These are phyloP conservation scores for Microbotryum lychnidis-dioicae DNA, from an alignment of 1,284 basidiomycete genomes.

Conservation along the genomic window DNA sequence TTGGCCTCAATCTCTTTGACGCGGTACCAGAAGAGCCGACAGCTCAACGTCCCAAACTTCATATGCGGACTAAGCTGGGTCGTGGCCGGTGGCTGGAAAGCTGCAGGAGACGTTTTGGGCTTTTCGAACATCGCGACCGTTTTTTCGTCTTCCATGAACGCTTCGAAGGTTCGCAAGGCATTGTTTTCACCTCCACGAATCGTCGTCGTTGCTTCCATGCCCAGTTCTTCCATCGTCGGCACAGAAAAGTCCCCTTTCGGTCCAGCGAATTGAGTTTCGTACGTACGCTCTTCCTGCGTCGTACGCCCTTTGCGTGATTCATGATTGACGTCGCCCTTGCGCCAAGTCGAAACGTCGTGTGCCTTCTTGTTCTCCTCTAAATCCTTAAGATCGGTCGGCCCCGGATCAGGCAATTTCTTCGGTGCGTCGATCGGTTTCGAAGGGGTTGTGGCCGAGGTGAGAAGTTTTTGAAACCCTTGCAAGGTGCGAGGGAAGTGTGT, in stretches of 20 bases:
- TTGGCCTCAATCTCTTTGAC: slow-evolving; percentile 39
- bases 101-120: slow-evolving; percentile 46
- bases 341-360: slow-evolving; percentile 8
- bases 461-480: slow-evolving; percentile 58
- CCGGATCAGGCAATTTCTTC: slow-evolving; percentile 30
- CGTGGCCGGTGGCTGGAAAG: slow-evolving; percentile 43
- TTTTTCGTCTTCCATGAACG: slow-evolving; percentile 41
- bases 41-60: slow-evolving; percentile 49
- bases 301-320: slow-evolving; percentile 33
- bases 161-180: slow-evolving; percentile 42
- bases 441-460: slow-evolving; percentile 43
- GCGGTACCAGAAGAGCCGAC: slow-evolving; percentile 44
- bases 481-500: slow-evolving; percentile 52
- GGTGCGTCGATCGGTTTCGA: slow-evolving; percentile 32
- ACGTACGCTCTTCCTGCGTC: slow-evolving; percentile 8
- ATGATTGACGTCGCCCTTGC: slow-evolving; percentile 37
- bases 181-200: slow-evolving; percentile 48
- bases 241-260: slow-evolving; percentile 45
- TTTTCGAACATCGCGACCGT: slow-evolving; percentile 48
- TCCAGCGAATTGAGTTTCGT: slow-evolving; percentile 41
- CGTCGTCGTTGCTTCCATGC: slow-evolving; percentile 44
- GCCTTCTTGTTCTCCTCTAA: not conserved
- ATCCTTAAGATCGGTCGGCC: not conserved
- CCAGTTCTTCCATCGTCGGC: slow-evolving; percentile 46
- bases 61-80: slow-evolving; percentile 45